Conservation (phyloP, 148 eudicot genomes). For the Silene uniflora region DNA sequence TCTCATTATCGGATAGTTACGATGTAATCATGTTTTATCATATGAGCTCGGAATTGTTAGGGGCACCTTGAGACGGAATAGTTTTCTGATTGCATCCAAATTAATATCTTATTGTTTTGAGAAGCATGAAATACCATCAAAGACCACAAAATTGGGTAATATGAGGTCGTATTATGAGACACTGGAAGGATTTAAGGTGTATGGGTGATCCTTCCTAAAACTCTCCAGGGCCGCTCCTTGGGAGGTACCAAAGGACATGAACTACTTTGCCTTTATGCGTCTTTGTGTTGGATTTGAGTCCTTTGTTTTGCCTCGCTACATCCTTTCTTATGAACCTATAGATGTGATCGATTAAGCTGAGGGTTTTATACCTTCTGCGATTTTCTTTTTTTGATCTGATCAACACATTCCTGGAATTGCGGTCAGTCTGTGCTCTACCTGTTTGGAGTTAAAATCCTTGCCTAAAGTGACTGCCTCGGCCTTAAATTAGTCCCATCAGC, state of each 20-base stretch:
- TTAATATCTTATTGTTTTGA: neutral
- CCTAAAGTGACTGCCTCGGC: neutral
- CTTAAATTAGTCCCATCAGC: neutral
- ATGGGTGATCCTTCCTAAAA: neutral
- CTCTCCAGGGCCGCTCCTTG: no score
- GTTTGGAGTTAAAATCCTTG: neutral
- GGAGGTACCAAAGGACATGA: neutral
- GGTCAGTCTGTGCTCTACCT: neutral
- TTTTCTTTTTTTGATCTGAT: neutral
- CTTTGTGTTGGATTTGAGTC: conserved; percentile 1
- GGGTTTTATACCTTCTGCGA: neutral
- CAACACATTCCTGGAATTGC: no score
- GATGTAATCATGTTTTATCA: neutral
- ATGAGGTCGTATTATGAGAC: neutral
- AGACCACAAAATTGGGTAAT: neutral
- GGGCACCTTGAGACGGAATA: neutral
- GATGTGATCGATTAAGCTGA: neutral
- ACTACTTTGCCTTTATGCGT: neutral
- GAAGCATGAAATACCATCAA: neutral
- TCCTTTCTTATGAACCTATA: neutral
- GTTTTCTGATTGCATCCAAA: neutral
- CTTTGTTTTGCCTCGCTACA: neutral
- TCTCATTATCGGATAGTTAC: neutral
- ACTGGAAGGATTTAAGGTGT: neutral
- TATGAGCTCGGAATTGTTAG: neutral